phyloP scores from a whole-genome alignment of 2,329 filamentous ascomycete species.

The Cryphonectria radicalis region DNA sequence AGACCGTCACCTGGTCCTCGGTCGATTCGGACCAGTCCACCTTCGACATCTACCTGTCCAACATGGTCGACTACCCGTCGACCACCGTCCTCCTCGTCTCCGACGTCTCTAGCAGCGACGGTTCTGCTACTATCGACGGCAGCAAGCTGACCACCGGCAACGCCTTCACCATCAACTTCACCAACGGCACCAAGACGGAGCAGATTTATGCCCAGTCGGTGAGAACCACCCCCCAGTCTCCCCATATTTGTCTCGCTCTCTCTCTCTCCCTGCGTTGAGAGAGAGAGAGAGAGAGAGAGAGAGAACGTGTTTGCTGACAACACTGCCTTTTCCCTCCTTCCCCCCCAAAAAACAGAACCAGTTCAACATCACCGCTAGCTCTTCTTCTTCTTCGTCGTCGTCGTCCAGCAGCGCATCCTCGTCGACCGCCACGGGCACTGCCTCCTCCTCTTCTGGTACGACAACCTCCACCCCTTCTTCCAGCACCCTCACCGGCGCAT shows the following conservation, averaged over 20 bases:
- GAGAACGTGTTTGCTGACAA: not conserved
- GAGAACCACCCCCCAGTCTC: not conserved
- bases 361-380: conserved; percentile 25
- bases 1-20: conserved; percentile 28
- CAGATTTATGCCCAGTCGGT: conserved; percentile 31
- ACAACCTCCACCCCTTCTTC: conserved; percentile 15
- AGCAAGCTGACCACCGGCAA: conserved; percentile 28
- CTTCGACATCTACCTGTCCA: conserved; percentile 31
- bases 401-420: conserved; percentile 20
- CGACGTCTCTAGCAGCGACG: conserved; percentile 21
- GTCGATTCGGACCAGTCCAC: conserved; percentile 23
- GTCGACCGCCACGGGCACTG: not conserved
- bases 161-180: conserved; percentile 29
- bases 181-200: conserved; percentile 29
- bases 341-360: conserved; percentile 15
- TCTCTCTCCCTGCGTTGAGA: no score
- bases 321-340: no score
- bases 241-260: no score
- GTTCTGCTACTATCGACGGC: conserved; percentile 25
- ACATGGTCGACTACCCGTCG: conserved; percentile 28
- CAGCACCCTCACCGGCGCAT: conserved; percentile 1
- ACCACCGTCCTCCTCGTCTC: conserved; percentile 27
- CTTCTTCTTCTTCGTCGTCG: conserved; percentile 20
- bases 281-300: not conserved
- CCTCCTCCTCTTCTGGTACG: conserved; percentile 17